Evolutionary conservation across 2,329 filamentous ascomycete genomes (phyloP).

Genomic region (Nothomitra cinnamomea): DNA sequence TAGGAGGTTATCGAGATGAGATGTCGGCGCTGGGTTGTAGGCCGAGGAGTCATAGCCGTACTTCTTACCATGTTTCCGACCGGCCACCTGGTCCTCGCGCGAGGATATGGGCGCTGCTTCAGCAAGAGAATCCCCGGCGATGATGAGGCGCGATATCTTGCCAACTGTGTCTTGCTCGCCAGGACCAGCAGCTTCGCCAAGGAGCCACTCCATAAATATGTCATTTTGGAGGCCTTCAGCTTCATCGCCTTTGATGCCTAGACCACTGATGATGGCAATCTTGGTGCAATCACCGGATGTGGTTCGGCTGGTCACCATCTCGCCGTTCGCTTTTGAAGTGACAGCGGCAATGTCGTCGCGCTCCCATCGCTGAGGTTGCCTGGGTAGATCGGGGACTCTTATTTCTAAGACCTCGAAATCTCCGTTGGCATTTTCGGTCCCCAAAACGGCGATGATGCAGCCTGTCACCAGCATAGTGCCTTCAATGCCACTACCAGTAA

Average conservation of each 20-base stretch:
- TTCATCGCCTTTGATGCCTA: constrained; percentile 63
- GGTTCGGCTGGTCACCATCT: constrained; percentile 23
- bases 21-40: constrained; percentile 76
- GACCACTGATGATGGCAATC: constrained; percentile 75
- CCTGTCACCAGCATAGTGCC: constrained; percentile 70
- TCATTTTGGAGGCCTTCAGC: constrained; percentile 60
- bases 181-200: constrained; percentile 58
- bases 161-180: constrained; percentile 40
- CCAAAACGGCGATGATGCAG: constrained; percentile 84
- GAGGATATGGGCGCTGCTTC: constrained; percentile 29
- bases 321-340: constrained; percentile 14
- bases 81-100: constrained; percentile 25
- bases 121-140: constrained; percentile 76
- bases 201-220: constrained; percentile 69
- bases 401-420: constrained; percentile 87
- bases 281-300: constrained; percentile 39
- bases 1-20: constrained; percentile 71
- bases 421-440: constrained; percentile 80
- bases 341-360: constrained; percentile 33
- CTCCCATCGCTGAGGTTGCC: constrained; percentile 68
- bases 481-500: constrained; percentile 55
- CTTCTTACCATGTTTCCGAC: constrained; percentile 47
- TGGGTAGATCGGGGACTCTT: constrained; percentile 70
- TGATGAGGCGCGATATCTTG: constrained; percentile 67
- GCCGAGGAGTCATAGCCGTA: constrained; percentile 84